These are phyloP conservation scores for Pisolithus sp. DNA, from an alignment of 768 basidiomycete species.

Conservation along the genomic window DNA sequence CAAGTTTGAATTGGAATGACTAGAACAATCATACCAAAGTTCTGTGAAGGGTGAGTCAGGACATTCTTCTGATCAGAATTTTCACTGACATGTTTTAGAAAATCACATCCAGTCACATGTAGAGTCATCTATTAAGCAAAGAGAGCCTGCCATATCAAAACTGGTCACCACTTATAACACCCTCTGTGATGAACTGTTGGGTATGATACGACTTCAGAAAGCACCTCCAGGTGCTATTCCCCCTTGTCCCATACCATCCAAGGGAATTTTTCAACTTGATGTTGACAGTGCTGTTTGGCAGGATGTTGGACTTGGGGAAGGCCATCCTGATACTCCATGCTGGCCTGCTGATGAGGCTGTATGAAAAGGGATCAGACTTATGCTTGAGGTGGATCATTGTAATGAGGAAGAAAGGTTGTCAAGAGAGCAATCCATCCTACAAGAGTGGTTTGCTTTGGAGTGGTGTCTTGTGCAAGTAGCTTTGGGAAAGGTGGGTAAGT, in stretches of 20 bases:
- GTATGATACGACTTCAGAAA: slow-evolving; percentile 10
- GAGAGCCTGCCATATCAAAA: slow-evolving; percentile 22
- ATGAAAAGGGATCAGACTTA: too few relatives aligned
- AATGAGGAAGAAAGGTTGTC: too few relatives aligned
- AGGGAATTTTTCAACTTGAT: slow-evolving; percentile 26
- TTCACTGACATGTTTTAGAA: slow-evolving; percentile 10
- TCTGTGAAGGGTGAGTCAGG: slow-evolving; percentile 13
- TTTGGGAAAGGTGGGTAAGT: not conserved
- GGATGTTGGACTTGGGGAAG: slow-evolving; percentile 24
- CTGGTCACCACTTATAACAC: slow-evolving; percentile 24
- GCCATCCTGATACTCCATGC: slow-evolving; percentile 6
- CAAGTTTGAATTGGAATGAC: slow-evolving; percentile 13
- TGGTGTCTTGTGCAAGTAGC: not conserved
- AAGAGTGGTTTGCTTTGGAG: too few relatives aligned
- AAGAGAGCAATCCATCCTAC: too few relatives aligned
- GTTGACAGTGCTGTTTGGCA: slow-evolving; percentile 31
- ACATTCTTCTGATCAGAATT: not conserved
- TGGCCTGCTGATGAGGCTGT: slow-evolving; percentile 2
- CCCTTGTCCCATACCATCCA: slow-evolving; percentile 17
- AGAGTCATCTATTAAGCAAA: slow-evolving; percentile 16
- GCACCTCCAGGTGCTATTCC: slow-evolving; percentile 21
- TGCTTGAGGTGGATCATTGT: too few relatives aligned
- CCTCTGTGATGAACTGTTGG: slow-evolving; percentile 16
- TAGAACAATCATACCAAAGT: slow-evolving; percentile 11
- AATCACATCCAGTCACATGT: slow-evolving; percentile 23